These are phyloP conservation scores for Psidium friedrichsthalianum DNA, from an alignment of 345 rosid genomes.

Conservation along the genomic window DNA sequence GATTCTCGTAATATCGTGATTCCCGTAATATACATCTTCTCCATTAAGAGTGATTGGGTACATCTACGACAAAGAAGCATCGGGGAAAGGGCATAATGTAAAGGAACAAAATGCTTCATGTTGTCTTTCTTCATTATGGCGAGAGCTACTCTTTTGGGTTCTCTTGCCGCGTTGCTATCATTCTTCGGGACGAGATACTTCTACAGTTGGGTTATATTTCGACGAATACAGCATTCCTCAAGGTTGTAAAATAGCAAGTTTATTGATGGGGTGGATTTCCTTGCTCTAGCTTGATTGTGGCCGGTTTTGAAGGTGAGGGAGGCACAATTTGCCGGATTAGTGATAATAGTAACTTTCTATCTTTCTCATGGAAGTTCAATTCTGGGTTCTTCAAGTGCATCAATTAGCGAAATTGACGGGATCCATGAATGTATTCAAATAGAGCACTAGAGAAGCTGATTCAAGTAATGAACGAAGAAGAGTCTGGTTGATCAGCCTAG, in stretches of 20 bases:
- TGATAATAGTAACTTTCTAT: neutral
- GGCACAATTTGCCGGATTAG: neutral
- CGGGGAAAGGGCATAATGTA: conserved; percentile 18
- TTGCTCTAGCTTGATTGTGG: neutral
- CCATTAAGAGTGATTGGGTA: conserved; percentile 33
- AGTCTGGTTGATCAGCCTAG: neutral
- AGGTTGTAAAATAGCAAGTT: neutral
- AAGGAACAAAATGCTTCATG: conserved; percentile 33
- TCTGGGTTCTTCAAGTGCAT: neutral
- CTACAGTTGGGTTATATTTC: conserved; percentile 14
- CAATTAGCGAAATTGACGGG: neutral
- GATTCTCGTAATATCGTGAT: no score
- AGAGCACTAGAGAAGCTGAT: neutral
- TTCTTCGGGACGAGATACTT: conserved; percentile 25
- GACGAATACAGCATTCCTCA: conserved; percentile 6
- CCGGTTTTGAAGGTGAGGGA: neutral
- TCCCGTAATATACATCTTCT: conserved; percentile 3
- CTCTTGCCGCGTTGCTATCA: conserved; percentile 24
- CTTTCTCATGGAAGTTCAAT: neutral
- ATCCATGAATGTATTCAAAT: neutral
- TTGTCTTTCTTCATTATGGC: conserved; percentile 39
- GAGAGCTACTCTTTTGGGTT: conserved; percentile 23
- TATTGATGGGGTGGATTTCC: neutral
- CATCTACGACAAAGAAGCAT: conserved; percentile 32
- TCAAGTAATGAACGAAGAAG: neutral